Conservation (phyloP, 2,329 filamentous ascomycete species). For the Elsinoe perseae region DNA sequence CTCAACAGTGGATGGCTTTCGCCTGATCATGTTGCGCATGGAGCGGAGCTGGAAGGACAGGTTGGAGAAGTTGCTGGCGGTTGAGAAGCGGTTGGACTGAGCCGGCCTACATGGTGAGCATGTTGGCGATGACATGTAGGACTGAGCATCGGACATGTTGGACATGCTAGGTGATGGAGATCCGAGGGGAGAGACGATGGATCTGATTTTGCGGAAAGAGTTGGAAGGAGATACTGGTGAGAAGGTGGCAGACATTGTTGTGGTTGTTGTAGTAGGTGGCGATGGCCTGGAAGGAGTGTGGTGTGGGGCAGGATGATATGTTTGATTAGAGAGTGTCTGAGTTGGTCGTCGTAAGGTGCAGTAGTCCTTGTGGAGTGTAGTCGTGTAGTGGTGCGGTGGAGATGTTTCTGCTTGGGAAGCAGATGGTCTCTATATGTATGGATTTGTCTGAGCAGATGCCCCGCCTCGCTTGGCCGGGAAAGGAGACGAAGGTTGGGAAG, state of each 20-base stretch:
- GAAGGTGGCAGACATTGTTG: constrained; percentile 16
- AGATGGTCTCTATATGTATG: constrained; percentile 16
- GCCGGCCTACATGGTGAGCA: constrained; percentile 14
- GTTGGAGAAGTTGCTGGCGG: constrained; percentile 20
- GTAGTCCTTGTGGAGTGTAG: neutral
- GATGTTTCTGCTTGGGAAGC: constrained; percentile 17
- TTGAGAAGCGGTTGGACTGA: constrained; percentile 19
- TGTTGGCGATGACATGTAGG: neutral
- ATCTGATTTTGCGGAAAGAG: constrained; percentile 19
- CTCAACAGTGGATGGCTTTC: constrained; percentile 22
- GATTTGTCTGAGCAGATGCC: constrained; percentile 15
- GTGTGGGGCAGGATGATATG: constrained; percentile 1
- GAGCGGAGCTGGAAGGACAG: constrained; percentile 18
- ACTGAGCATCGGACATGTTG: constrained; percentile 16
- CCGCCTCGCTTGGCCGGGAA: constrained; percentile 17
- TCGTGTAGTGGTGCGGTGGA: constrained; percentile 14
- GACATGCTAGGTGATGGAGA: constrained; percentile 14
- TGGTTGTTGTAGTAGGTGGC: neutral
- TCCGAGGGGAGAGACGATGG: constrained; percentile 18
- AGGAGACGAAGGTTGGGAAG: constrained; percentile 18
- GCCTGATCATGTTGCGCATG: constrained; percentile 20
- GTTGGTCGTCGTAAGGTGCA: neutral
- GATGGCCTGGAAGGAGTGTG: constrained; percentile 4
- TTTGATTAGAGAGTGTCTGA: constrained; percentile 1
- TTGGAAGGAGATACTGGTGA: constrained; percentile 17